Evolutionary conservation across 345 rosid genomes (phyloP).

Genomic region (Dovyalis caffra): DNA sequence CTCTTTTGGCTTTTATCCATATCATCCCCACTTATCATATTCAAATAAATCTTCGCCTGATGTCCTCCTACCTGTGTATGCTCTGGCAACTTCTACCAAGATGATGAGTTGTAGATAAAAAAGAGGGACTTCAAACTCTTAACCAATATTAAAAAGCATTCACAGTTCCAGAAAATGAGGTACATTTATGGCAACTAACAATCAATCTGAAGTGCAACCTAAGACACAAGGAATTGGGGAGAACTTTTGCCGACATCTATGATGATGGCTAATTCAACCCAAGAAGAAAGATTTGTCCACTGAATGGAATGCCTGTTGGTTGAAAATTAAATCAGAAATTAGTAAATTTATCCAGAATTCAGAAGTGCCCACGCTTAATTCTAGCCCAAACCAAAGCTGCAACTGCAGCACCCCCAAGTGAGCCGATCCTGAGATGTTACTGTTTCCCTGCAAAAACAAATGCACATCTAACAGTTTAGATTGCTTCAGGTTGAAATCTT

Average conservation of each 20-base stretch:
- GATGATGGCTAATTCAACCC: no score
- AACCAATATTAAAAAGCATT: neutral
- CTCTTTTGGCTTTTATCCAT: no score
- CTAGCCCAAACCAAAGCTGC: constrained; percentile 77
- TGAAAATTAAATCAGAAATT: neutral
- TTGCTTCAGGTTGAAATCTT: neutral
- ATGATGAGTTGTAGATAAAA: no score
- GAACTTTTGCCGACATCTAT: no score
- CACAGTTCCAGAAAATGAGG: neutral
- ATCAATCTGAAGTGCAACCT: neutral
- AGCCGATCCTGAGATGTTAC: constrained; percentile 79
- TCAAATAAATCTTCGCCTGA: no score
- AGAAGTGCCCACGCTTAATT: constrained; percentile 60
- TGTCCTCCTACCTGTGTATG: no score
- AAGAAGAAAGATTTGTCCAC: no score
- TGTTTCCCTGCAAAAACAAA: constrained; percentile 56
- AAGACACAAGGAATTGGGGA: no score
- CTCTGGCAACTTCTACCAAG: no score
- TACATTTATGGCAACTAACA: neutral
- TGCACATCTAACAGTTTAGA: neutral
- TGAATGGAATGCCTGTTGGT: neutral
- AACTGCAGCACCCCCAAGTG: constrained; percentile 97
- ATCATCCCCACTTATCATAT: no score
- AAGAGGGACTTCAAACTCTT: no score
- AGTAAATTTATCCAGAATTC: constrained; percentile 2